A percentile compares a stretch with the other conserved stretches of the same genome.
Conservation (phyloP, 1,139 yeast genomes). For the Oligophagozyma castellii region DNA sequence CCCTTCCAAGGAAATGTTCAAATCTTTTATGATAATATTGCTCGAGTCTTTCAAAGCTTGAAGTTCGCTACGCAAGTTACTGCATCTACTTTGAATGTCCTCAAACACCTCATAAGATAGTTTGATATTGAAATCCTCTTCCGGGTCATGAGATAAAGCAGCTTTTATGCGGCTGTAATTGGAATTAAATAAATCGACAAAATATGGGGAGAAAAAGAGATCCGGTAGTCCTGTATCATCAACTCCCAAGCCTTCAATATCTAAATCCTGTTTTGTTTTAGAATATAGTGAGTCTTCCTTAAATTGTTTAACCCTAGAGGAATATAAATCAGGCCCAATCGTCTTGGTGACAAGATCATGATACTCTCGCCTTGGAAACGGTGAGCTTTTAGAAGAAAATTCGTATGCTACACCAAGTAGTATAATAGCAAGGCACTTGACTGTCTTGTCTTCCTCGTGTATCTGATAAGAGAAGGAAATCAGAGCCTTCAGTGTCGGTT, state of each 20-base stretch:
- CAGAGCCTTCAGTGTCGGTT: slow-evolving; percentile 51
- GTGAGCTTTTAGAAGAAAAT: slow-evolving; percentile 60
- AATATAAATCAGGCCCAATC: slow-evolving; percentile 70
- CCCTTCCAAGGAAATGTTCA: slow-evolving; percentile 6
- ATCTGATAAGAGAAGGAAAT: slow-evolving; percentile 54
- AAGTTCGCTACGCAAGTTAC: slow-evolving; percentile 24
- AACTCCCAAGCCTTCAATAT: slow-evolving; percentile 33
- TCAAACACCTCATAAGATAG: slow-evolving; percentile 63
- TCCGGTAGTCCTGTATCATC: slow-evolving; percentile 83
- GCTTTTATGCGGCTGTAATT: slow-evolving; percentile 55
- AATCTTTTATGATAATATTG: slow-evolving; percentile 4
- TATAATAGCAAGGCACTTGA: slow-evolving; percentile 64
- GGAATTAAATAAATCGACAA: slow-evolving; percentile 55
- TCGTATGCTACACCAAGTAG: slow-evolving; percentile 72
- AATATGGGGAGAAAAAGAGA: slow-evolving; percentile 55
- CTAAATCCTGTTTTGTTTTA: slow-evolving; percentile 37
- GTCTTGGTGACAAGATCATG: slow-evolving; percentile 44
- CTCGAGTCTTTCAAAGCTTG: slow-evolving; percentile 7
- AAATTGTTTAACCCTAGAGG: slow-evolving; percentile 60
- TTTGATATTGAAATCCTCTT: slow-evolving; percentile 50
- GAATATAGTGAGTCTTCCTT: slow-evolving; percentile 44
- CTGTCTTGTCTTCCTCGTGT: slow-evolving; percentile 42
- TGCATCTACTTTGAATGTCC: slow-evolving; percentile 27
- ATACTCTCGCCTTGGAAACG: slow-evolving; percentile 52
- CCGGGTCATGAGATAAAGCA: slow-evolving; percentile 65